Conservation (phyloP, 2,329 filamentous ascomycete genomes). For the Neonectria coccinea region DNA sequence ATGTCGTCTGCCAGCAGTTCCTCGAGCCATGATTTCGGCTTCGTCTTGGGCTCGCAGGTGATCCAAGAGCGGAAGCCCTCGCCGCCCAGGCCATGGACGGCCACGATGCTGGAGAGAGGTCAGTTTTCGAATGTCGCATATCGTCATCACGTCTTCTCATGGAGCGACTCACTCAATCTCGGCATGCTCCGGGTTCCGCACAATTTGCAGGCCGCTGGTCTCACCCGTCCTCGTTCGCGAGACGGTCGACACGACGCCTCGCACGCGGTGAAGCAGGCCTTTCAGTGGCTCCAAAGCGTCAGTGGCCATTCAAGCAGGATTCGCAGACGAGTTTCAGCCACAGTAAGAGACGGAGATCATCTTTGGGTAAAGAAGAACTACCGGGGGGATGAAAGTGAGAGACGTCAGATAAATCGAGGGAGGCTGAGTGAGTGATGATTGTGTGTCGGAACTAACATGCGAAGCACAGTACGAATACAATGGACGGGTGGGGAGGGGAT, state of each 20-base stretch:
- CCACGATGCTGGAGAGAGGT: constrained; percentile 17
- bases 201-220: constrained; percentile 21
- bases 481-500: too few relatives aligned
- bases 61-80: constrained; percentile 27
- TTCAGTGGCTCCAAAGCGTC: constrained; percentile 17
- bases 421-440: background rate
- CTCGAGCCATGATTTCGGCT: constrained; percentile 22
- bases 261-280: constrained; percentile 22
- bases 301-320: constrained; percentile 16
- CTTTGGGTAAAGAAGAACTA: background rate
- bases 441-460: background rate
- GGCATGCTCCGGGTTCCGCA: constrained; percentile 19
- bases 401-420: background rate
- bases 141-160: background rate
- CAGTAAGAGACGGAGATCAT: background rate
- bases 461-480: too few relatives aligned
- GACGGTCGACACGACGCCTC: constrained; percentile 17
- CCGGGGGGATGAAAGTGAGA: background rate
- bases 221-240: constrained; percentile 13
- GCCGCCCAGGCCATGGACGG: constrained; percentile 27
- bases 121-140: background rate
- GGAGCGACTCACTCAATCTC: constrained; percentile 22
- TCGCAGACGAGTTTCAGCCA: background rate
- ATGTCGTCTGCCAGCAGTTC: constrained; percentile 23
- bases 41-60: constrained; percentile 16